Evolutionary conservation across 1,284 basidiomycete species (phyloP).

Genomic region (Flammula alnicola): DNA sequence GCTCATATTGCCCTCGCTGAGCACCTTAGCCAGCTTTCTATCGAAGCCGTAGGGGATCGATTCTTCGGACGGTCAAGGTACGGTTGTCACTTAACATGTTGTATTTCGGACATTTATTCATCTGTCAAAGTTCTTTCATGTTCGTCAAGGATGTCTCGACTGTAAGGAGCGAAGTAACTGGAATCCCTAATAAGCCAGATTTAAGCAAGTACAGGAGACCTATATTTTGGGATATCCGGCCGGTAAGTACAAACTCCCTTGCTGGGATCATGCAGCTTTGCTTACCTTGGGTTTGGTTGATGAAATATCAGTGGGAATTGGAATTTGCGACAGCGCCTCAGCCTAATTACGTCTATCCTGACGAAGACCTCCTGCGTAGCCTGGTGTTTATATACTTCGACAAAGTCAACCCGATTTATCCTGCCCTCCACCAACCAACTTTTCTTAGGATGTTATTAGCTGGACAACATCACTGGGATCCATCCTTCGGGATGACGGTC

Average conservation of each 20-base stretch:
- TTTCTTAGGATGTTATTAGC: constrained; percentile 54
- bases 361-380: constrained; percentile 46
- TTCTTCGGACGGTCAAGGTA: constrained; percentile 69
- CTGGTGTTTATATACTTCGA: constrained; percentile 66
- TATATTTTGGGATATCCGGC: constrained; percentile 40
- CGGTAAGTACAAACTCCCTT: constrained; percentile 30
- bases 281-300: constrained; percentile 4
- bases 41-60: constrained; percentile 43
- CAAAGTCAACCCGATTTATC: constrained; percentile 53
- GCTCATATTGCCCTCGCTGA: constrained; percentile 39
- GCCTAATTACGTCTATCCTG: constrained; percentile 37
- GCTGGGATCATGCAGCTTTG: constrained; percentile 4
- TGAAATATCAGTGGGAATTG: constrained; percentile 44
- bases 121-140: constrained; percentile 35
- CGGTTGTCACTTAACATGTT: constrained; percentile 21
- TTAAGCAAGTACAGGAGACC: constrained; percentile 31
- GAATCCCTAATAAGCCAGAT: constrained; percentile 20
- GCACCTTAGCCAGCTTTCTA: constrained; percentile 39
- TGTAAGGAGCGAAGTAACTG: constrained; percentile 50
- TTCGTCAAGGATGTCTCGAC: constrained; percentile 55
- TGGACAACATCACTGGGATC: constrained; percentile 52
- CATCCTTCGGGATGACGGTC: constrained; percentile 57
- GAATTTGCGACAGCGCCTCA: constrained; percentile 21
- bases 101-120: background rate
- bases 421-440: constrained; percentile 63